Base-by-base conservation (phyloP, 345 rosid genomes). In the Brassica carinata region DNA sequence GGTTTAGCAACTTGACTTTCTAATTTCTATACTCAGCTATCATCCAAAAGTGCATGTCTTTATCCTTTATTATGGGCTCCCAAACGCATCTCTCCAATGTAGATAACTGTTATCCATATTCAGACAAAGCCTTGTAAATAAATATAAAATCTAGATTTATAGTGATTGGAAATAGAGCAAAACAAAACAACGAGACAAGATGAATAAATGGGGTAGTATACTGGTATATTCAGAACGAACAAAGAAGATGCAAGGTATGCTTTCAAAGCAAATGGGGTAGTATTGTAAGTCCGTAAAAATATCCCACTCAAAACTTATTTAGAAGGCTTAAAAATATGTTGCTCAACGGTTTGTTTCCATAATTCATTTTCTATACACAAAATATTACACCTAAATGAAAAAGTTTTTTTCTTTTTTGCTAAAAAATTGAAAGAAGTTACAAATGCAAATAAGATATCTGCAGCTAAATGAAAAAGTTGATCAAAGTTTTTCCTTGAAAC, bases 1-100 rank as follows among this genome's bases (percentile, higher is more conserved):
- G 67, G 38, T 66, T 67, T 13, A 51, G 69, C 77, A 66, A 66
- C 82, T 79, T 58, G 64, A 26, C 15, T 64, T 64, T 53, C 31
- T 31, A 30, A 19, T 64, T 36, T 72, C 7, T 64, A 27, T 58
- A 31, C 27, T 73, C 15, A 30, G 26, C 15, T 36, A 79, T 43
- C 17, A 58, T 67, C 78, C 74, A 73, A 67, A 79, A 67, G 73
- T 67, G 64, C 67, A 72, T 73, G 74, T 79, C 78, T 72, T 36
- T 73, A 73, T 79, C 82, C 51, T 67, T 67, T 69, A 38, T 40
- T 29, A 67, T 73, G 73, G 77, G 77, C 73, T 67, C 78, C 69
- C 69, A 73, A 61, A 58, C 68, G 69, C 64, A 73, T 73, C 48
- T 67, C 68, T 79, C 70, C 78, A 73, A 59, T n/a, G 64, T 43